Evolutionary conservation across 805 yeast genomes (phyloP).

Genomic region (Metschnikowia arizonensis): DNA sequence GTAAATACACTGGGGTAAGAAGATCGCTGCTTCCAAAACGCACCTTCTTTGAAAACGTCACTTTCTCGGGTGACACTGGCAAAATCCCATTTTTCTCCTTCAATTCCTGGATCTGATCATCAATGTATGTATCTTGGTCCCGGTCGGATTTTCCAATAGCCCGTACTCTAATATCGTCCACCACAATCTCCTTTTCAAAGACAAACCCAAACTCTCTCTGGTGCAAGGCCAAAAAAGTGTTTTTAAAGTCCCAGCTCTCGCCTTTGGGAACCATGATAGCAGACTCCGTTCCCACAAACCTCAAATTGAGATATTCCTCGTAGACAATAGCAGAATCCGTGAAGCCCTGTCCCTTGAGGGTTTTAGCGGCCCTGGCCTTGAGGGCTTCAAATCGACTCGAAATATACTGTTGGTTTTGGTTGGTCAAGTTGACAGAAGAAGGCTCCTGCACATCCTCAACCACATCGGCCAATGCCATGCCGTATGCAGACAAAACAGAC

Average conservation of each 20-base stretch:
- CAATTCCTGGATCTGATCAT: conserved; percentile 13
- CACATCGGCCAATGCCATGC: conserved; percentile 21
- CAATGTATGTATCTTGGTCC: conserved; percentile 12
- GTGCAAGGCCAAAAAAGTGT: conserved; percentile 15
- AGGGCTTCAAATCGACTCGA: conserved; percentile 8
- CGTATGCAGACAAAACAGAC: conserved; percentile 21
- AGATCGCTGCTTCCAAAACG: conserved; percentile 8
- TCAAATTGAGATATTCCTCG: conserved; percentile 17
- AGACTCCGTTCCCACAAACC: conserved; percentile 19
- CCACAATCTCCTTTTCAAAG: conserved; percentile 18
- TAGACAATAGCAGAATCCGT: conserved; percentile 10
- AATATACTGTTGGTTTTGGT: conserved; percentile 1
- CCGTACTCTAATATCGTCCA: conserved; percentile 20
- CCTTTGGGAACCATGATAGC: conserved; percentile 18
- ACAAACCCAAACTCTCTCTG: conserved; percentile 19
- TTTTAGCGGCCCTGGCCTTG: conserved; percentile 5
- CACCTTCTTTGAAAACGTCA: conserved; percentile 12
- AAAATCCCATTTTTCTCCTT: background rate
- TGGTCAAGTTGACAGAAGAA: conserved; percentile 8
- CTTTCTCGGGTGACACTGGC: conserved; percentile 1
- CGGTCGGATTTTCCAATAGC: conserved; percentile 14
- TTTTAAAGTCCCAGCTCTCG: conserved; percentile 13
- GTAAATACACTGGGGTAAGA: conserved; percentile 15
- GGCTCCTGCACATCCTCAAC: conserved; percentile 20
- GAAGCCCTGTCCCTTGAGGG: conserved; percentile 14